A percentile compares a stretch with the other conserved stretches of the same genome.
phyloP scores from a whole-genome alignment of 176 grass and related monocot species.

The Secale cereale region DNA sequence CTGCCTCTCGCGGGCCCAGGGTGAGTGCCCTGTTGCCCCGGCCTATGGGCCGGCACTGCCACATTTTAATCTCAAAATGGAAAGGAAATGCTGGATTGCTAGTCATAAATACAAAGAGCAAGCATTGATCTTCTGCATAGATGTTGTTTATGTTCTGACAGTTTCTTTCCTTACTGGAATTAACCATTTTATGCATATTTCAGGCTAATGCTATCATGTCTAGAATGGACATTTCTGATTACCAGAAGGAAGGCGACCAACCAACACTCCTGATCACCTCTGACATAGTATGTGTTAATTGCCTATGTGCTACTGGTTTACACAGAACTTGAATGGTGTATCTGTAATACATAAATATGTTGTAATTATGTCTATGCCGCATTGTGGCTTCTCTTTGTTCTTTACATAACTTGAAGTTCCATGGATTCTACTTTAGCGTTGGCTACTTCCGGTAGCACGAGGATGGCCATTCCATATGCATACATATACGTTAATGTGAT shows the following conservation, averaged over 20 bases:
- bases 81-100: background rate
- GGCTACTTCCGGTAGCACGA: background rate
- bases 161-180: background rate
- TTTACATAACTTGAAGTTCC: background rate
- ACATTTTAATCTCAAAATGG: background rate
- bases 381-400: background rate
- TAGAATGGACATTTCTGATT: conserved; percentile 69
- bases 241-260: conserved; percentile 47
- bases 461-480: background rate
- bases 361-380: background rate
- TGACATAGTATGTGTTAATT: conserved; percentile 80
- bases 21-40: too few relatives aligned
- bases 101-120: background rate
- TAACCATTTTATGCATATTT: conserved; percentile 23
- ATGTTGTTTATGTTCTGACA: background rate
- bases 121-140: background rate
- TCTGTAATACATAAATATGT: background rate
- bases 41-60: background rate
- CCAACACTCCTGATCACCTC: conserved; percentile 83
- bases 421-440: background rate
- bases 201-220: conserved; percentile 94
- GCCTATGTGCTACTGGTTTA: background rate
- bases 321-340: background rate
- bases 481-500: background rate
- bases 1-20: too few relatives aligned